These are phyloP conservation scores for Cercospora citrullina DNA, from an alignment of 2,329 filamentous ascomycete genomes.

Conservation along the genomic window DNA sequence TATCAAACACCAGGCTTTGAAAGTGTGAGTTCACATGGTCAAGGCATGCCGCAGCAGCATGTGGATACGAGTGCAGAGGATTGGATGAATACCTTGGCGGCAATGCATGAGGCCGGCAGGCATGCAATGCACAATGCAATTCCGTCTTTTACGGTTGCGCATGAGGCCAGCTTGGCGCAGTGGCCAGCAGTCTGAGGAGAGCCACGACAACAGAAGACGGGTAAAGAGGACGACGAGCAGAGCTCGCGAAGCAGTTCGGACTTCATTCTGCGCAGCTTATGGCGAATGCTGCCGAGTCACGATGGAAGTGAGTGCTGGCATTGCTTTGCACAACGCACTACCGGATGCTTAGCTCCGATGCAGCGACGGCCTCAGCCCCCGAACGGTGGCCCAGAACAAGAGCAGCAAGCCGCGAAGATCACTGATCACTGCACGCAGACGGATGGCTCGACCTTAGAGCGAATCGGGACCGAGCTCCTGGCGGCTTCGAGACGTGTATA, in stretches of 20 bases:
- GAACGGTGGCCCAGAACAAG: not conserved
- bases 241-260: not conserved
- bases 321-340: not conserved
- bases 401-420: not conserved
- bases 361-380: not conserved
- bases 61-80: constrained; percentile 12
- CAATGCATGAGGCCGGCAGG: constrained; percentile 18
- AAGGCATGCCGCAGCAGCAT: constrained; percentile 15
- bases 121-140: constrained; percentile 13
- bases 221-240: not conserved
- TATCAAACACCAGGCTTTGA: constrained; percentile 5
- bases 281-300: not conserved
- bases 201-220: not conserved
- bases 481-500: not conserved
- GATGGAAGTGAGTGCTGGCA: not conserved
- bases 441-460: not conserved
- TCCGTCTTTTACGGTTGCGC: constrained; percentile 18
- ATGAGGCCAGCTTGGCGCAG: constrained; percentile 10
- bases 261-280: not conserved
- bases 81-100: constrained; percentile 20
- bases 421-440: not conserved
- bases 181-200: constrained; percentile 14
- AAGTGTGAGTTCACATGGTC: not conserved
- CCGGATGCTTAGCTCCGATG: not conserved
- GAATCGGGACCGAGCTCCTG: not conserved